Base-by-base conservation (phyloP, 1,284 basidiomycete species). In the Fomitopsis pinicola region DNA sequence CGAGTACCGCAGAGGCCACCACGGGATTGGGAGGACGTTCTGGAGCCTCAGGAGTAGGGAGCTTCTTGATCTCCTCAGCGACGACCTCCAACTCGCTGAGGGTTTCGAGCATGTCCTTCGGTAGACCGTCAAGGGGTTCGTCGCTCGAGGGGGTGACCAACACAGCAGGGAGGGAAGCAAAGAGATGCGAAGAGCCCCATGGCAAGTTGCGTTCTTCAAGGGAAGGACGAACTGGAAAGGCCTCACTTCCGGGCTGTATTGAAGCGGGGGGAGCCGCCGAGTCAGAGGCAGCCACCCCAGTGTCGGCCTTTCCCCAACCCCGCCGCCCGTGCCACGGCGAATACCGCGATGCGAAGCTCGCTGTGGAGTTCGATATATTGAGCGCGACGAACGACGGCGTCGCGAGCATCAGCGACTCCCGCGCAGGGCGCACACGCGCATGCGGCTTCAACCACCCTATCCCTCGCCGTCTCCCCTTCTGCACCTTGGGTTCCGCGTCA, bases 301-400 rank as follows among this genome's bases (percentile, higher is more conserved):
- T 38, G 26, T 22, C 52, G 8, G 36, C n/a, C 52, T 22, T 54
- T 17, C 6, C 6, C 35, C 5, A 5, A 1, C 30, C 35, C 14
- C 35, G 57, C 15, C 19, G 17, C n/a, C 45, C 14, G 12, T 15
- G 35, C 36, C 42, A 30, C 3, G 38, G 26, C 30, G 57, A 58
- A 40, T n/a, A 48, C 44, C n/a, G 19, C n/a, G 42, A 48, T 5
- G 44, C 42, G 12, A 45, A 38, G 42, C 35, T 45, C 4, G 57
- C 45, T 8, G 26, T 50, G 2, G 57, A 58, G 14, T 33, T 30
- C 28, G 45, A 48, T 3, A 9, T 17, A 5, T 30, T 33, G 5
- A 58, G 57, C 14, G 44, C 28, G 19, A 45, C 28, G 45, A 58
- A 58, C 15, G 57, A 58, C 22, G 57, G 45, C 33, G 45, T 58